Conservation (phyloP, 208 protist genomes). For the Acanthamoeba divionensis region DNA sequence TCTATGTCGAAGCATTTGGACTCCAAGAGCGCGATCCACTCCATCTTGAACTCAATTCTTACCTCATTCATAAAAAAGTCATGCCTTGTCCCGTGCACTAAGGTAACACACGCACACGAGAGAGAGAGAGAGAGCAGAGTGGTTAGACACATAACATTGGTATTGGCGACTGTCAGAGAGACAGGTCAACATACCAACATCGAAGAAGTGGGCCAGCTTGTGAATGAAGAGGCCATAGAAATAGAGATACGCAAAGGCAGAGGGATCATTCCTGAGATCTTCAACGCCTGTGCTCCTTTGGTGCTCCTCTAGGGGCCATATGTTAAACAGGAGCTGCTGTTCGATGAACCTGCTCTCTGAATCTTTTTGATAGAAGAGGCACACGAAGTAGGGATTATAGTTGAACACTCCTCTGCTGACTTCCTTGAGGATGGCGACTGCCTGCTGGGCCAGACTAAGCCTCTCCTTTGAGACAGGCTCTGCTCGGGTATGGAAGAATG, state of each 20-base stretch:
- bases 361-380: constrained; percentile 31
- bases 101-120: too few species aligned
- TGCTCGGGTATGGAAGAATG: constrained; percentile 12
- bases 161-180: background rate
- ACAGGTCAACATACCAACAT: background rate
- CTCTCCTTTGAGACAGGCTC: constrained; percentile 26
- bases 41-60: constrained; percentile 41
- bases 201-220: constrained; percentile 36
- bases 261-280: background rate
- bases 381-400: constrained; percentile 36
- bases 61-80: constrained; percentile 35
- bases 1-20: background rate
- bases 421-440: background rate
- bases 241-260: constrained; percentile 5
- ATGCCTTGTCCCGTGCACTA: constrained; percentile 27
- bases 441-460: background rate
- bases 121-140: too few species aligned
- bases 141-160: background rate
- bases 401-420: constrained; percentile 8
- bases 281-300: too few species aligned
- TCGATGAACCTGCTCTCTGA: constrained; percentile 6
- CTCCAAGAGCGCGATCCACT: constrained; percentile 13
- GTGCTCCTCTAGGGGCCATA: constrained; percentile 6
- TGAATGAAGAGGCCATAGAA: constrained; percentile 40
- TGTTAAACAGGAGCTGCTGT: constrained; percentile 23